Base-by-base conservation (phyloP, 2,329 filamentous ascomycete genomes). In the Fusarium brachygibbosum region DNA sequence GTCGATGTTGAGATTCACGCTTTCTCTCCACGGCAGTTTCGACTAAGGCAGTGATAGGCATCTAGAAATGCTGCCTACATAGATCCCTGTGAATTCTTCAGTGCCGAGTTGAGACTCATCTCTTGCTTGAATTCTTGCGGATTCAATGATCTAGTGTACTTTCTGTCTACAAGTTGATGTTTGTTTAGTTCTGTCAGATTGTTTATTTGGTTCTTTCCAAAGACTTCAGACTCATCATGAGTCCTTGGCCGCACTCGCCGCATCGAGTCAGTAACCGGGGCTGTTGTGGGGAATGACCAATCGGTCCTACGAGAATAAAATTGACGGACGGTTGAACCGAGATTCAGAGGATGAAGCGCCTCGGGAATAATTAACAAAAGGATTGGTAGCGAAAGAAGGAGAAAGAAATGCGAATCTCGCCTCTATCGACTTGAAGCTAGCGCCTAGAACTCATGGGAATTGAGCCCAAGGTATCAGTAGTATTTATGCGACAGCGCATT, bases 211-310 rank as follows among this genome's bases (percentile, higher is more conserved):
- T 19, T 54, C 41, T 63, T 41, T 31, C 48, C 25, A 4, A 29
- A 52, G n/a, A n/a, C n/a, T n/a, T n/a, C n/a, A 32, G 8, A 35
- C 10, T 44, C 37, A 52, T 32, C 14, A 17, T 41, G 62, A 41
- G 23, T 49, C 41, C 45, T 48, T 51, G 34, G 35, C 42, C 61
- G 54, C 45, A 69, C 49, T 53, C 44, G 34, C 56, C 19, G 32
- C 28, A 38, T 32, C 8, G 45, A 67, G 63, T 48, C 49, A 63
- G 21, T 35, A 21, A 34, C 48, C 14, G 32, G 59, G 51, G 23
- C 38, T 42, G 17, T 16, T 32, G 46, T 57, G 63, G 44, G 29
- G 66, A 37, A 51, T 19, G 12, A 34, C 21, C 34, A 63, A 48
- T 51, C 34, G 40, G 58, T 17, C 51, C 56, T 34, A 44, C 23